Percentiles rank a stretch among this genome's conserved stretches.
Evolutionary conservation across 495 filamentous ascomycete genomes (phyloP).

Genomic region (Aspergillus saccharolyticus): DNA sequence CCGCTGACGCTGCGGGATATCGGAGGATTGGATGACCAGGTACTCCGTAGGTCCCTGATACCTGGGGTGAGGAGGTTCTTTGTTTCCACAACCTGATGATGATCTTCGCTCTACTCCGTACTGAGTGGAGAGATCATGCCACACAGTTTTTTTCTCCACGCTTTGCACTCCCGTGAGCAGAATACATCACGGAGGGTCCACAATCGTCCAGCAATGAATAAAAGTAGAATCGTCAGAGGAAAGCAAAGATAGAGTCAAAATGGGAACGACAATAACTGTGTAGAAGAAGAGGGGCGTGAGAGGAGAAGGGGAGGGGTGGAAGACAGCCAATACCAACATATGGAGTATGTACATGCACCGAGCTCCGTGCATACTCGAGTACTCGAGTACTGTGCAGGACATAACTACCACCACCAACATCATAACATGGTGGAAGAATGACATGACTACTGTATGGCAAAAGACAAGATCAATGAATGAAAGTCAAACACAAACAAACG

Average conservation of each 20-base stretch:
- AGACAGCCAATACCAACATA: neutral
- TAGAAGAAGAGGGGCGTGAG: neutral
- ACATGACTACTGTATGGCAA: neutral
- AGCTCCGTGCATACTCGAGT: too few relatives aligned
- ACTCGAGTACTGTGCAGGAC: too few relatives aligned
- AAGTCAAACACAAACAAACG: neutral
- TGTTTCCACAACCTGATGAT: neutral
- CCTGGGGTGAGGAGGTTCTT: too few relatives aligned
- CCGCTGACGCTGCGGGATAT: neutral
- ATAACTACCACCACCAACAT: too few relatives aligned
- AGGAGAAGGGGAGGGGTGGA: neutral
- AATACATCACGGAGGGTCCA: neutral
- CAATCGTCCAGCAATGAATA: neutral
- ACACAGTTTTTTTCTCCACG: neutral
- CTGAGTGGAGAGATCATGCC: neutral
- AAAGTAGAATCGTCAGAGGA: neutral
- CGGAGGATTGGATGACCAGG: neutral
- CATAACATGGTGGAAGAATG: neutral
- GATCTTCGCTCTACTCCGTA: neutral
- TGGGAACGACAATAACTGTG: neutral
- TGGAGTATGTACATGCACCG: too few relatives aligned
- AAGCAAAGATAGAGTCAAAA: neutral
- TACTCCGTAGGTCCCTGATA: neutral
- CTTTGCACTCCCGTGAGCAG: neutral
- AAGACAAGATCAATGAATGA: neutral